phyloP scores from a whole-genome alignment of 1,284 basidiomycete genomes.

The Porodaedalea pini region DNA sequence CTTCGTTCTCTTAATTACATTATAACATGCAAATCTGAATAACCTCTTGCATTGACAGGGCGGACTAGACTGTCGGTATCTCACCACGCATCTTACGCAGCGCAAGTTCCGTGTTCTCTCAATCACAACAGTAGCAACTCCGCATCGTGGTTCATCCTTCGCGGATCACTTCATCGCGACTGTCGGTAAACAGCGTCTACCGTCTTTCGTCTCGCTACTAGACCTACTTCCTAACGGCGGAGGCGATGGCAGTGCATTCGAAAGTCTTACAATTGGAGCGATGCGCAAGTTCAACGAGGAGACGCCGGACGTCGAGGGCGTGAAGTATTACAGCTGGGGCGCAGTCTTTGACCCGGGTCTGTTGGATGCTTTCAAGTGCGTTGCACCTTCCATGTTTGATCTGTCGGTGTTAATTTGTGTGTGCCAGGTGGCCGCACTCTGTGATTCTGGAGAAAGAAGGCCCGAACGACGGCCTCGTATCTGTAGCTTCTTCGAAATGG shows the following conservation, averaged over 20 bases:
- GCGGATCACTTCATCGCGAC: constrained; percentile 89
- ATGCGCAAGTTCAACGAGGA: constrained; percentile 88
- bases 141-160: constrained; percentile 53
- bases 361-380: constrained; percentile 82
- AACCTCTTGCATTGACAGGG: constrained; percentile 49
- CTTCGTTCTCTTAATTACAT: background rate
- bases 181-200: constrained; percentile 63
- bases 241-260: constrained; percentile 89
- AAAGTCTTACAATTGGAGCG: constrained; percentile 77
- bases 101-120: constrained; percentile 51
- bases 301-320: constrained; percentile 71
- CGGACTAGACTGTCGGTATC: constrained; percentile 88
- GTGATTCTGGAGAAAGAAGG: constrained; percentile 88
- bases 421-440: constrained; percentile 66
- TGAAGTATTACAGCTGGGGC: constrained; percentile 92
- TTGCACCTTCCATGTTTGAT: constrained; percentile 14
- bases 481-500: constrained; percentile 81
- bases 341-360: constrained; percentile 84
- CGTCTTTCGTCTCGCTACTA: constrained; percentile 62
- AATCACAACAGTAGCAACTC: constrained; percentile 54
- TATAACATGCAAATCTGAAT: constrained; percentile 9
- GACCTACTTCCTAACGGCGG: constrained; percentile 83
- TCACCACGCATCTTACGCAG: constrained; percentile 67
- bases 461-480: constrained; percentile 89
- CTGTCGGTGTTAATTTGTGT: background rate